These are phyloP conservation scores for Cryptococcus neoformans DNA, from an alignment of 1,284 basidiomycete species.

Conservation along the genomic window DNA sequence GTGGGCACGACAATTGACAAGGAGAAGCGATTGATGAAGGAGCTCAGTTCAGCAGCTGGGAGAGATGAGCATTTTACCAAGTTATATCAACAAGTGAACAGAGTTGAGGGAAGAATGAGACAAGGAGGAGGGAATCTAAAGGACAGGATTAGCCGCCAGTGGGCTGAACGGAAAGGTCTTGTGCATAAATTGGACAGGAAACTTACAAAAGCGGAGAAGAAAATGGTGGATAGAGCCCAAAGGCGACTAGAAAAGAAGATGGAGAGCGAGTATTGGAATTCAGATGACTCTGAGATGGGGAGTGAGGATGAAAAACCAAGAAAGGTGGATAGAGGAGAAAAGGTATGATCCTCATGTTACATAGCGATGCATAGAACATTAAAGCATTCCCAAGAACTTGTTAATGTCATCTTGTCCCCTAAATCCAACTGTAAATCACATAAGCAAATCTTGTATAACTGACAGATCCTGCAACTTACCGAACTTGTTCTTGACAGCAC, in stretches of 20 bases:
- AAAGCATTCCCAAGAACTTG: conserved; percentile 43
- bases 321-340: background rate
- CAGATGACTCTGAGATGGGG: background rate
- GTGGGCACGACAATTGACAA: background rate
- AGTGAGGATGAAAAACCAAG: background rate
- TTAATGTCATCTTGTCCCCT: conserved; percentile 39
- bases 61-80: background rate
- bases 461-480: conserved; percentile 28
- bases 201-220: background rate
- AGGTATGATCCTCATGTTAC: too few species aligned
- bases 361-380: background rate
- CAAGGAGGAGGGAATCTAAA: background rate
- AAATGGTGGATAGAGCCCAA: background rate
- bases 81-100: too few species aligned
- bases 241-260: background rate
- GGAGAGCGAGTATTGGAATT: background rate
- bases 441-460: background rate
- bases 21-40: background rate
- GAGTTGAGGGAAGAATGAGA: background rate
- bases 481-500: conserved; percentile 45
- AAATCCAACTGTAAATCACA: conserved; percentile 37
- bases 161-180: background rate
- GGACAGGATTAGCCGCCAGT: background rate
- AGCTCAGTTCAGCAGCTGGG: background rate
- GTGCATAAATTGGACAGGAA: background rate